Percentiles rank a stretch among this genome's conserved stretches.
phyloP scores from a whole-genome alignment of 148 eudicot species.

The Silene latifolia region DNA sequence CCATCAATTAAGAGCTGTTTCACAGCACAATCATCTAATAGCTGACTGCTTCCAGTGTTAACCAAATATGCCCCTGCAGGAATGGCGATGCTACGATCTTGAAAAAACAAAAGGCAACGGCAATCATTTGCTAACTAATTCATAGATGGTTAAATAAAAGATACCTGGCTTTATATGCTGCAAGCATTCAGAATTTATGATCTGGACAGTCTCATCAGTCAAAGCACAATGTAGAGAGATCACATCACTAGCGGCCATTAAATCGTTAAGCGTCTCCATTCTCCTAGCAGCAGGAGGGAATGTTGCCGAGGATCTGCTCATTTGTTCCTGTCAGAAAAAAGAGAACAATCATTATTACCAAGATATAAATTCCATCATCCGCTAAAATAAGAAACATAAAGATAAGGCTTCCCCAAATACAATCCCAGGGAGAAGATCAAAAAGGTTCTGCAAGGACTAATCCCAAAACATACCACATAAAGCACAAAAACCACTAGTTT shows the following conservation, averaged over 20 bases:
- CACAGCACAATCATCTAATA: conserved; percentile 97
- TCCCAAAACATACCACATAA: not conserved
- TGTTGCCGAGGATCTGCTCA: conserved; percentile 44
- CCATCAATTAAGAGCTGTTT: conserved; percentile 96
- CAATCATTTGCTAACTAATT: not conserved
- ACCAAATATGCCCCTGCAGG: conserved; percentile 85
- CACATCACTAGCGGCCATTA: conserved; percentile 96
- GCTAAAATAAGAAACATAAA: not conserved
- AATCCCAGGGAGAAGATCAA: not conserved
- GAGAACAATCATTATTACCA: not conserved
- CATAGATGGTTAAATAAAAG: conserved; percentile 2
- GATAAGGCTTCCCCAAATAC: not conserved
- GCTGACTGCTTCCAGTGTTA: conserved; percentile 97
- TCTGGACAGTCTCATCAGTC: conserved; percentile 87
- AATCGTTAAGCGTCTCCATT: conserved; percentile 98
- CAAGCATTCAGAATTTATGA: conserved; percentile 82
- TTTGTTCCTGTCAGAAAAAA: conserved; percentile 44
- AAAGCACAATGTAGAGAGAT: conserved; percentile 89
- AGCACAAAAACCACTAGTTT: not conserved
- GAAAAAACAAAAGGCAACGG: conserved; percentile 1
- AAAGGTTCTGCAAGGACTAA: not conserved
- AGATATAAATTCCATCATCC: not conserved
- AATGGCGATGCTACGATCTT: conserved; percentile 5
- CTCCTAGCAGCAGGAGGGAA: conserved; percentile 95
- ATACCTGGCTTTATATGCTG: conserved; percentile 92